Evolutionary conservation across 2,329 filamentous ascomycete genomes (phyloP).

Genomic region (Setomelanomma holmii): DNA sequence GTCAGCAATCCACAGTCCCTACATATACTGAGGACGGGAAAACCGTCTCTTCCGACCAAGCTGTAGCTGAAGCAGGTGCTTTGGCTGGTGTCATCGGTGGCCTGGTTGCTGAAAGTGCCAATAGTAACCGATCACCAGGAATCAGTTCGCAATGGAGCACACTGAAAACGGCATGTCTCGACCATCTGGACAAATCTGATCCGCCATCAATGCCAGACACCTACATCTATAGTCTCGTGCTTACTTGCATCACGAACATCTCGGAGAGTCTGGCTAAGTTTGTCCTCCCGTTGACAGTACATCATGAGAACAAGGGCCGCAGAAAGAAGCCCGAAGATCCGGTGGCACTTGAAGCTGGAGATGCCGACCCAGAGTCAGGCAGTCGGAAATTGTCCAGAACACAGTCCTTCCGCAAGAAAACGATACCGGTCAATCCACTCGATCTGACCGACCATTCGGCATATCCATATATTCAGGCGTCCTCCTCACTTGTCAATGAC

Average conservation of each 20-base stretch:
- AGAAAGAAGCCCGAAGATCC: constrained; percentile 47
- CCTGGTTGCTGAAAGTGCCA: constrained; percentile 65
- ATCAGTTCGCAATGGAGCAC: constrained; percentile 93
- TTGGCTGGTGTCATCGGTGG: constrained; percentile 84
- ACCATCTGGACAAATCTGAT: constrained; percentile 92
- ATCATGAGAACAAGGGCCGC: constrained; percentile 65
- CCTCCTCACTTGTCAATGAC: constrained; percentile 82
- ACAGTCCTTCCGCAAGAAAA: constrained; percentile 74
- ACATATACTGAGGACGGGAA: constrained; percentile 64
- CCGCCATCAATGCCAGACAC: constrained; percentile 85
- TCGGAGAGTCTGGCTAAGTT: constrained; percentile 94
- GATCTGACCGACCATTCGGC: constrained; percentile 75
- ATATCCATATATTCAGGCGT: constrained; percentile 73
- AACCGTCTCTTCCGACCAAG: constrained; percentile 74
- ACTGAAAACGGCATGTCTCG: constrained; percentile 85
- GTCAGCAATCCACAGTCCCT: constrained; percentile 86
- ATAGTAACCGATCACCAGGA: constrained; percentile 71
- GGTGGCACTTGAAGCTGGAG: constrained; percentile 26
- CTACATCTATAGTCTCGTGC: constrained; percentile 87
- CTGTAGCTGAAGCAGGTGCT: constrained; percentile 86
- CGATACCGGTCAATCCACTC: constrained; percentile 84
- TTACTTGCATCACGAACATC: constrained; percentile 87
- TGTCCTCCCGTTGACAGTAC: constrained; percentile 87
- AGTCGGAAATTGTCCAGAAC: constrained; percentile 62
- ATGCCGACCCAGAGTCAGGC: constrained; percentile 31